Evolutionary conservation across 768 basidiomycete genomes (phyloP), one percentile per base, ranked within the genome.

Genomic region (Tricholoma flavovirens): DNA sequence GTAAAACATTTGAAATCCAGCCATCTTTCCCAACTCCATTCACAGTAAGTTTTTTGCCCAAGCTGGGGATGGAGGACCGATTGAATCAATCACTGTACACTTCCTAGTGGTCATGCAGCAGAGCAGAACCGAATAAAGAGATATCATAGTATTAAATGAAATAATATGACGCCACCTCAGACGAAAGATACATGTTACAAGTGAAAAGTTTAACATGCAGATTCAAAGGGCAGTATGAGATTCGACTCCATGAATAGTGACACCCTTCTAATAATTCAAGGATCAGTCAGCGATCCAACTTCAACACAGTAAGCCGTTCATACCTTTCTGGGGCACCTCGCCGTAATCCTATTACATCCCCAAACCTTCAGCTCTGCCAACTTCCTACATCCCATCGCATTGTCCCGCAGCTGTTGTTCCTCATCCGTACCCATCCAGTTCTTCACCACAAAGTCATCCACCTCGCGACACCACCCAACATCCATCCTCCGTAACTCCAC

Each of bases 401-500:
- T 59, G 0, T 10, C 17, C 22, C 22, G 21, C 11, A 7, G 38
- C 4, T 6, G 17, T 5, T 45, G 21, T 2, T 59, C 56, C 35
- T 62, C 71, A 4, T 62, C 56, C 2, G 74, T 73, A 43, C 76
- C 75, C 60, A 93, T 63, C 61, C 93, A 71, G 12, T 73, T 80
- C 69, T 90, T 87, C 59, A 98, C 71, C 3, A 88, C 77, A 64
- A 88, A 94, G 69, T 98, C 88, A 56, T 94, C 87, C 38, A 90
- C 77, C 19, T 81, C 78, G 49, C 95, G 74, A 62, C 93, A 93
- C 82, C 88, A 98, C 1, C 94, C 88, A 2, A 94, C 70, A 64
- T 98, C 90, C 38, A 98, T 59, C 65, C 73, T 77, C 62, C 67
- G 71, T 65, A 96, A 59, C 33, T 77, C 71, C 2, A 60, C 64